Conservation (phyloP, 2,329 filamentous ascomycete genomes). For the Lasiodiplodia hormozganensis region DNA sequence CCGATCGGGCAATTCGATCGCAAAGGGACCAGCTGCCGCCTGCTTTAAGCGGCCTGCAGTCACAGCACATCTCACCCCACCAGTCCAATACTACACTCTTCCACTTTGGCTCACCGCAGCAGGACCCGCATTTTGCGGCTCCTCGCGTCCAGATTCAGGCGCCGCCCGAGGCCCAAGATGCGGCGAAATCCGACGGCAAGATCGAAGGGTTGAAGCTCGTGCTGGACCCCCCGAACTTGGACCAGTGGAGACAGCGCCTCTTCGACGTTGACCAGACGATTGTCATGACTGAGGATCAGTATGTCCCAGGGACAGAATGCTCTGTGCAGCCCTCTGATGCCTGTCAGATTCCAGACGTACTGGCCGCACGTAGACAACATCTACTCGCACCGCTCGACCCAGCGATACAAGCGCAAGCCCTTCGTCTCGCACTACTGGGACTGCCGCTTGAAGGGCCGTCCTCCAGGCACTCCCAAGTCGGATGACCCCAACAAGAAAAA, state of each 20-base stretch:
- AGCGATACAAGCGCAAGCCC: constrained; percentile 81
- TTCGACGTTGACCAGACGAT: constrained; percentile 80
- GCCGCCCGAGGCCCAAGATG: not conserved
- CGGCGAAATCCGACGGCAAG: constrained; percentile 57
- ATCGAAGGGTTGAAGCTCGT: constrained; percentile 63
- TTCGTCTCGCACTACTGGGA: constrained; percentile 87
- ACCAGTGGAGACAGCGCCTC: constrained; percentile 72
- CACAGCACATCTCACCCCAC: constrained; percentile 35
- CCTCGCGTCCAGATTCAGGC: constrained; percentile 10
- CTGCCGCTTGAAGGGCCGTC: constrained; percentile 79
- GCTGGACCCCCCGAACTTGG: constrained; percentile 70
- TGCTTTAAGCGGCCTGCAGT: constrained; percentile 35
- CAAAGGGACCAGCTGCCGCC: constrained; percentile 43
- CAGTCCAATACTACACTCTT: constrained; percentile 32
- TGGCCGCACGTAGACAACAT: constrained; percentile 86
- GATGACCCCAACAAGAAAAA: constrained; percentile 84
- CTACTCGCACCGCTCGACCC: constrained; percentile 83
- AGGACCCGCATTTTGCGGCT: constrained; percentile 21
- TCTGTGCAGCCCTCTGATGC: constrained; percentile 10
- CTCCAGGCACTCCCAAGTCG: constrained; percentile 79
- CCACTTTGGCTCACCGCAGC: constrained; percentile 34
- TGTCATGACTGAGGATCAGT: constrained; percentile 76
- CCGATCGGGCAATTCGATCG: constrained; percentile 36
- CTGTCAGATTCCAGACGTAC: constrained; percentile 74
- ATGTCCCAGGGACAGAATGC: constrained; percentile 40